Conservation (phyloP, 1,284 basidiomycete genomes). For the Puccinia horiana region DNA sequence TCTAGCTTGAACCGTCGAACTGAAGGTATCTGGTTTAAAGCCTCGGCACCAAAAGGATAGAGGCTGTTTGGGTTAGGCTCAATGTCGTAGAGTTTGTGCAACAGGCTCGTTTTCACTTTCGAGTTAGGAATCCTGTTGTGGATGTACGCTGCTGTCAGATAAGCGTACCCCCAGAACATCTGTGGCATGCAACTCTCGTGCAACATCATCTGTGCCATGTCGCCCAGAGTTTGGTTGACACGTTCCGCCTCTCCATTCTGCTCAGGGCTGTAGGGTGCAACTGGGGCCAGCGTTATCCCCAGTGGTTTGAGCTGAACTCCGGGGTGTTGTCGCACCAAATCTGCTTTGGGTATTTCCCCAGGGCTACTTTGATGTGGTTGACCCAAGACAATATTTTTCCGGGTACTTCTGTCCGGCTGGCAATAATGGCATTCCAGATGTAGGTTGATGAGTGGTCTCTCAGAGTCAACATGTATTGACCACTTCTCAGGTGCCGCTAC, state of each 20-base stretch:
- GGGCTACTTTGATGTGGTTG: not conserved
- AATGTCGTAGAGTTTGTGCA: not conserved
- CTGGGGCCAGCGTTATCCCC: not conserved
- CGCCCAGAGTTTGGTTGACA: conserved; percentile 11
- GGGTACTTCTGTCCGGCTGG: too few relatives aligned
- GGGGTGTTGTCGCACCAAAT: not conserved
- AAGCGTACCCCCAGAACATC: not conserved
- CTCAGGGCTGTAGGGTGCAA: not conserved
- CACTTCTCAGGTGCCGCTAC: not conserved
- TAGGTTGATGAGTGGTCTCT: not conserved
- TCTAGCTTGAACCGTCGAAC: not conserved
- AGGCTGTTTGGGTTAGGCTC: not conserved
- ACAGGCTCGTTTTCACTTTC: not conserved
- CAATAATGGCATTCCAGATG: not conserved
- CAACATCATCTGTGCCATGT: conserved; percentile 5
- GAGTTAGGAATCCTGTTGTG: conserved; percentile 2
- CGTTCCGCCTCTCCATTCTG: conserved; percentile 17
- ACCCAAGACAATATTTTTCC: not conserved
- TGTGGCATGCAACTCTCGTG: not conserved
- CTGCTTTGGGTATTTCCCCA: not conserved
- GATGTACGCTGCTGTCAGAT: not conserved
- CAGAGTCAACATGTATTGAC: not conserved
- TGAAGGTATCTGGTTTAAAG: not conserved
- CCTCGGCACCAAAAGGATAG: conserved; percentile 5
- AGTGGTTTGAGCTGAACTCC: not conserved